Evolutionary conservation across 148 eudicot species (phyloP).

Genomic region (Linanthus parryae): DNA sequence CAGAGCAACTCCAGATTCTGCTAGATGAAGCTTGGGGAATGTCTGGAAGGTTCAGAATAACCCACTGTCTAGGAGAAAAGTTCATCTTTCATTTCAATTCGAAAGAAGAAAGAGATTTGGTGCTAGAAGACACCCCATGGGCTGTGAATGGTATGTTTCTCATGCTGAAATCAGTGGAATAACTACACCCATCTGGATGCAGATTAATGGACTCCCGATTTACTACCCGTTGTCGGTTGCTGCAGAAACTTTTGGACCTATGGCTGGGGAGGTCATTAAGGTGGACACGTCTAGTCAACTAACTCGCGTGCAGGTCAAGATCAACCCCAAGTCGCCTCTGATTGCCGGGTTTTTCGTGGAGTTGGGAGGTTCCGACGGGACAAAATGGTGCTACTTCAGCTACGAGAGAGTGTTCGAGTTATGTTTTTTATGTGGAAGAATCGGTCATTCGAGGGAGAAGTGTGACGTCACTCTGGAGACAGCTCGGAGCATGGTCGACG

Average conservation of each 20-base stretch:
- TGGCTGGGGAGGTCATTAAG: neutral
- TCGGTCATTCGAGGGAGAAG: neutral
- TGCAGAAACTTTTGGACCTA: neutral
- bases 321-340: neutral
- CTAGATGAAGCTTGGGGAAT: neutral
- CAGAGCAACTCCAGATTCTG: neutral
- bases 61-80: neutral
- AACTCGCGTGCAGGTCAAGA: neutral
- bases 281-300: neutral
- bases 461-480: neutral
- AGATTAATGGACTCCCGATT: neutral
- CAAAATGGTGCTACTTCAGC: neutral
- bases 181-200: neutral
- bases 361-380: neutral
- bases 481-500: neutral
- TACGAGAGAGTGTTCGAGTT: neutral
- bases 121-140: neutral
- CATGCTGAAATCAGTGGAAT: neutral
- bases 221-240: neutral
- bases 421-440: neutral
- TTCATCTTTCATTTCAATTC: neutral
- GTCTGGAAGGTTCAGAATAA: neutral
- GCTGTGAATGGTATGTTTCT: neutral
- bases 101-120: neutral
- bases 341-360: neutral